Evolutionary conservation across 805 yeast species (phyloP).

Genomic region (Kuraishia molischiana): DNA sequence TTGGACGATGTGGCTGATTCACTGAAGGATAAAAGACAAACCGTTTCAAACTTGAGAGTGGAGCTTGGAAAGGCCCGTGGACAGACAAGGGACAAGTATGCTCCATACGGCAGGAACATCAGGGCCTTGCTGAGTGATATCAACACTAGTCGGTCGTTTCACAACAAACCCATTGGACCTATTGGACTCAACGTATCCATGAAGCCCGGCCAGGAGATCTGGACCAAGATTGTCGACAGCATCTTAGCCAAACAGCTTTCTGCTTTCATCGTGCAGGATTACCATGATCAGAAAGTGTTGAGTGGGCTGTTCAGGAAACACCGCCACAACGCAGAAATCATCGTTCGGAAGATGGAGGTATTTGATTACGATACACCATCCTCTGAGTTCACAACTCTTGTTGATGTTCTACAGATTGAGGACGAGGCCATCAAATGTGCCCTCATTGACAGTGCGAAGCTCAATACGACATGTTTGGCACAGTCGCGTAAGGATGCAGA

Average conservation of each 20-base stretch:
- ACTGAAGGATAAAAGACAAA: conserved; percentile 7
- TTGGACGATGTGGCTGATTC: conserved; percentile 17
- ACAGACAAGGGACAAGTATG: conserved; percentile 22
- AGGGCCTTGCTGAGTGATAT: conserved; percentile 31
- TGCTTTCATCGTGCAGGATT: conserved; percentile 59
- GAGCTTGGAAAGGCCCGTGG: neutral
- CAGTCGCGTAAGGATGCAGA: conserved; percentile 44
- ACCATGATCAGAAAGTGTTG: conserved; percentile 43
- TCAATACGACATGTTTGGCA: conserved; percentile 51
- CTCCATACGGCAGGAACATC: conserved; percentile 43
- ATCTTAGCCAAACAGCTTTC: conserved; percentile 38
- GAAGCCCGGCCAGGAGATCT: conserved; percentile 40
- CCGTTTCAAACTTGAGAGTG: conserved; percentile 1
- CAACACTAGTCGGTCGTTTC: conserved; percentile 26
- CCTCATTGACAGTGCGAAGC: conserved; percentile 49
- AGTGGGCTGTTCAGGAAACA: conserved; percentile 21
- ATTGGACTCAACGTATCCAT: conserved; percentile 54
- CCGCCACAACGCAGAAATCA: conserved; percentile 26
- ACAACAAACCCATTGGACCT: conserved; percentile 66
- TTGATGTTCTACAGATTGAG: conserved; percentile 51
- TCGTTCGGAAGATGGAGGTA: conserved; percentile 43
- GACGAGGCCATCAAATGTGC: conserved; percentile 47
- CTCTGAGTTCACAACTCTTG: conserved; percentile 31
- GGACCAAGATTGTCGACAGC: conserved; percentile 55
- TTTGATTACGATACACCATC: conserved; percentile 42